These are phyloP conservation scores for Coleophoma cylindrospora DNA, from an alignment of 2,329 filamentous ascomycete genomes.

Conservation along the genomic window DNA sequence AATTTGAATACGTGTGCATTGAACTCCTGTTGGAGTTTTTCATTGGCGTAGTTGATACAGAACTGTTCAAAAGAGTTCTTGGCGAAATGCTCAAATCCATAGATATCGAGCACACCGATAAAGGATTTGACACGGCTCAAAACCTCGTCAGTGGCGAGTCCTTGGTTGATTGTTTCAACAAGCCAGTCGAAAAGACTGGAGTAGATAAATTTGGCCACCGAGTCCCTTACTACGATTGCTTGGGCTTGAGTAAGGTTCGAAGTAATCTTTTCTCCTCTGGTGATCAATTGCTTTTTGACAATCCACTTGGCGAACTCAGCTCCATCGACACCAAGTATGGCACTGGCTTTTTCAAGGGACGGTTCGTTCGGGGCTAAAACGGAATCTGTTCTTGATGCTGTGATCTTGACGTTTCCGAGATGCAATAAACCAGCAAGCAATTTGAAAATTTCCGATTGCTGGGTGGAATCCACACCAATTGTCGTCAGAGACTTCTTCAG, in stretches of 20 bases:
- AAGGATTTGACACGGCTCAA: constrained; percentile 79
- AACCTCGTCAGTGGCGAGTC: constrained; percentile 84
- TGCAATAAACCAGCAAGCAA: constrained; percentile 87
- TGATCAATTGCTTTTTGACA: constrained; percentile 97
- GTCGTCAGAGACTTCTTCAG: constrained; percentile 82
- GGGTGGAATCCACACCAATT: constrained; percentile 71
- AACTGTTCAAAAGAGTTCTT: constrained; percentile 99
- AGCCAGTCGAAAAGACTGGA: constrained; percentile 98
- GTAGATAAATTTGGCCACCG: constrained; percentile 97
- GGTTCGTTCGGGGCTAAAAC: constrained; percentile 77
- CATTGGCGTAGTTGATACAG: constrained; percentile 99
- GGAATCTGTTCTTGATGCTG: constrained; percentile 82
- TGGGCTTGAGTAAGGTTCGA: constrained; percentile 93
- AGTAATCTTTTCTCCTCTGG: constrained; percentile 93
- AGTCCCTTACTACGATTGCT: constrained; percentile 90
- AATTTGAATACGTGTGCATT: constrained; percentile 99
- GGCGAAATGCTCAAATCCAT: constrained; percentile 97
- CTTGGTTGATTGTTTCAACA: constrained; percentile 92
- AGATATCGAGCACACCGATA: constrained; percentile 98
- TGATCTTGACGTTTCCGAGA: constrained; percentile 94
- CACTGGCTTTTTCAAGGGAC: constrained; percentile 73
- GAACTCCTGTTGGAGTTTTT: constrained; percentile 98
- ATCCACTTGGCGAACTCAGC: constrained; percentile 94
- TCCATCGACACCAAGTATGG: constrained; percentile 81
- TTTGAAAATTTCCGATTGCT: constrained; percentile 83